Evolutionary conservation across 2,329 filamentous ascomycete species (phyloP), one percentile per base, ranked within the genome.

Genomic region (Rhexocercosporidium sp.): DNA sequence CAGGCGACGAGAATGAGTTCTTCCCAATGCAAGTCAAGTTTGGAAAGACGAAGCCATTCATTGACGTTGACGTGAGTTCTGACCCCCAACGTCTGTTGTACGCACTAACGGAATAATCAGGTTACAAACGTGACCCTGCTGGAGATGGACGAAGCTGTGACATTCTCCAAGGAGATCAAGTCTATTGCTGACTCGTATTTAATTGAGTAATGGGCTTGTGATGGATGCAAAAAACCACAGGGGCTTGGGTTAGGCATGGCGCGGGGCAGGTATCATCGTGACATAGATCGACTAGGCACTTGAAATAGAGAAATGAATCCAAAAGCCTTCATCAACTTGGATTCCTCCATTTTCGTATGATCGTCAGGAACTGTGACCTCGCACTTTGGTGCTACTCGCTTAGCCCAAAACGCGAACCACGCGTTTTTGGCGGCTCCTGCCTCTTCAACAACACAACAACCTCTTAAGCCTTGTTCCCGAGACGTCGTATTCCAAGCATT

Each of bases 11-110:
- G 78, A 90, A 93, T 65, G 94, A 97, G 75, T 98, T 98, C 83
- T 99, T 99, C 89, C 96, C 96, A 0, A 98, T 99, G 94, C 91
- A 88, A 63, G 90, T 98, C 68, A 87, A 90, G 64, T 99, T 99
- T 81, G 90, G 88, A 70, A 97, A 97, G 86, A 86, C 88, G 49
- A 88, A 86, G 66, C 95, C 96, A 31, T 97, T 93, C 79, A 87
- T 98, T 60, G 93, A 97, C 75, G 92, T 99, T 71, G 94, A 97
- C 82, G 95, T 98, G 84, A 90, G 91, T 87, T 18, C 5, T 12
- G 25, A 22, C 8, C n/a, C n/a, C 20, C 18, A 27, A 22, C 20
- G 39, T 53, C 11, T 18, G 7, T 12, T 51, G 31, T 47, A 41
- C 46, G 20, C 61, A 46, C 49, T 64, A 62, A 59, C 65, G 18